These are phyloP conservation scores for Cyclaneusma minus DNA, from an alignment of 2,329 filamentous ascomycete species.

Conservation along the genomic window DNA sequence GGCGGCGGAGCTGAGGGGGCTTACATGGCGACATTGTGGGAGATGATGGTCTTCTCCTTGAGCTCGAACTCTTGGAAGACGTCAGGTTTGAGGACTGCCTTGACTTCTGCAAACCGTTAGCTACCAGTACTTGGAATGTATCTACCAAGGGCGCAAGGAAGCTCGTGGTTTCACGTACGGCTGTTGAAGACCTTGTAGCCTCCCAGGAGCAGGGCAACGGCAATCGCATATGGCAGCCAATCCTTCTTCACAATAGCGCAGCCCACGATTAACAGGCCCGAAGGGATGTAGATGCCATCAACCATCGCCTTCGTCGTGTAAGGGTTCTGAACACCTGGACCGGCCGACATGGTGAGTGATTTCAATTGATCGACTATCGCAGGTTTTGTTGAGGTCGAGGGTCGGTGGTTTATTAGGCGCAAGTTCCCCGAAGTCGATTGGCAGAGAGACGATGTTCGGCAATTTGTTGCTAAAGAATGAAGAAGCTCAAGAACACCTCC, in stretches of 20 bases:
- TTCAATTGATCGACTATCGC: too few species aligned
- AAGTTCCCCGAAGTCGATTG: too few species aligned
- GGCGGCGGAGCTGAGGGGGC: constrained; percentile 16
- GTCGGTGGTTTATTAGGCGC: too few species aligned
- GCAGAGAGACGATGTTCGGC: too few species aligned
- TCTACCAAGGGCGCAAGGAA: constrained; percentile 1
- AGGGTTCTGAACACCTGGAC: constrained; percentile 13
- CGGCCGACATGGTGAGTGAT: constrained; percentile 9
- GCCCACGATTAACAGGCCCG: constrained; percentile 62
- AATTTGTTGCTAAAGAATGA: too few species aligned
- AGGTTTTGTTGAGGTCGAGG: constrained; percentile 5
- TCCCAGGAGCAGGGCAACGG: constrained; percentile 49
- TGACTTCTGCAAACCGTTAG: constrained; percentile 37
- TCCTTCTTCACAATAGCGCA: constrained; percentile 65
- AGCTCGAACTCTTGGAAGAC: constrained; percentile 86
- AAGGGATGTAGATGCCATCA: constrained; percentile 72
- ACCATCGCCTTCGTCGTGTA: constrained; percentile 46
- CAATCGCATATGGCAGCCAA: constrained; percentile 56
- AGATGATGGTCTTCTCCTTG: constrained; percentile 86
- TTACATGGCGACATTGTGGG: constrained; percentile 95
- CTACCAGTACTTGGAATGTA: background rate
- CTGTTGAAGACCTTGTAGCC: constrained; percentile 56
- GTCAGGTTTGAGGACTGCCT: constrained; percentile 74
- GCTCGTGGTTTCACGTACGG: constrained; percentile 43
- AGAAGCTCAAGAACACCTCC: too few species aligned